Percentiles rank a stretch among this genome's conserved stretches.
Evolutionary conservation across 1,139 yeast species (phyloP).

Genomic region (Geotrichum candidum): DNA sequence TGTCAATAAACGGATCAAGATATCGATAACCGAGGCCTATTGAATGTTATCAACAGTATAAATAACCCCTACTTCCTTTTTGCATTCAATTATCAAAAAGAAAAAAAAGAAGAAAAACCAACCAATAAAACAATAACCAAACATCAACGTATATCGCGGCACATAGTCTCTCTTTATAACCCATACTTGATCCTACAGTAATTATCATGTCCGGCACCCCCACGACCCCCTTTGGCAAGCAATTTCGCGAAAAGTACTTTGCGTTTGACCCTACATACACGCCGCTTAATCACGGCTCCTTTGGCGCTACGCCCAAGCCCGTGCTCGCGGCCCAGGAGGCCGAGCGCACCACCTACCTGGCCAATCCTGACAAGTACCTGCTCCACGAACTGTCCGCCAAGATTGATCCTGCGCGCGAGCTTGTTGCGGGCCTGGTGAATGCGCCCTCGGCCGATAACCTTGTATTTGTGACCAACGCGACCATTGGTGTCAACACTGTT

Average conservation of each 20-base stretch:
- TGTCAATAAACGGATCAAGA: too few species aligned
- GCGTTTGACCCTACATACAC: constrained; percentile 25
- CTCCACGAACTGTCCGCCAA: constrained; percentile 27
- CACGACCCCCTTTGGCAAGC: constrained; percentile 46
- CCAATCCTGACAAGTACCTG: constrained; percentile 43
- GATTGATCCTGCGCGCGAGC: constrained; percentile 34
- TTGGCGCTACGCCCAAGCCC: constrained; percentile 24
- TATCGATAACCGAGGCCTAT: too few species aligned
- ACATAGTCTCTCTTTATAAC: not conserved
- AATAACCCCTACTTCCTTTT: too few species aligned
- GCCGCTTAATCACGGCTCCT: constrained; percentile 28
- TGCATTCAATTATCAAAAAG: too few species aligned
- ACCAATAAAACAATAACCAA: too few species aligned
- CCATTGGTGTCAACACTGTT: constrained; percentile 55
- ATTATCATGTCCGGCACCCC: not conserved
- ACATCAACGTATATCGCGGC: too few species aligned
- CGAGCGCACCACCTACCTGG: constrained; percentile 30
- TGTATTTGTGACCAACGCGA: constrained; percentile 54
- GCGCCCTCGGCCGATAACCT: constrained; percentile 39
- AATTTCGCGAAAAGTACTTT: constrained; percentile 46
- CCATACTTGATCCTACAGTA: not conserved
- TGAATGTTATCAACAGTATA: too few species aligned
- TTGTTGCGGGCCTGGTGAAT: constrained; percentile 40
- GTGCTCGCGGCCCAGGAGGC: constrained; percentile 20
- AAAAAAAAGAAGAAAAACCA: too few species aligned